A percentile compares a stretch with the other conserved stretches of the same genome.
These are phyloP conservation scores for Curvularia lunata DNA, from an alignment of 2,329 filamentous ascomycete genomes.

Conservation along the genomic window DNA sequence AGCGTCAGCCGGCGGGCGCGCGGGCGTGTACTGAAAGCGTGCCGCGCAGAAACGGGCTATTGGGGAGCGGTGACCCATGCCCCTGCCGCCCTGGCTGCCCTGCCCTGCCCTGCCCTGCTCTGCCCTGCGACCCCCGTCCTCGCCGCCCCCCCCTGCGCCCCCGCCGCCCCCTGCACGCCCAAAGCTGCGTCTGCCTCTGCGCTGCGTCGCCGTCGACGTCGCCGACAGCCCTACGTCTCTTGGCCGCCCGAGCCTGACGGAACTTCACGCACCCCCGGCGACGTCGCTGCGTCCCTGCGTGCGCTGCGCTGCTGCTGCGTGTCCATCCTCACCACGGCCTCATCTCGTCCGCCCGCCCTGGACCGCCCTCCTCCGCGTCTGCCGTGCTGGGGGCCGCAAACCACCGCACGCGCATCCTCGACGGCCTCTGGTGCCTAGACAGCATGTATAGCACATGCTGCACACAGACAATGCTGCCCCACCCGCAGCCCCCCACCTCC, in stretches of 20 bases:
- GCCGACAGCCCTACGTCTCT: slow-evolving; percentile 36
- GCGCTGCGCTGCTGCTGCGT: slow-evolving; percentile 15
- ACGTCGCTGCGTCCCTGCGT: slow-evolving; percentile 30
- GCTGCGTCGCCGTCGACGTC: too few species aligned
- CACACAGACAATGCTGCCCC: too few species aligned
- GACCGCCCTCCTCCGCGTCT: background rate
- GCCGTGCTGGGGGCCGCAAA: slow-evolving; percentile 19
- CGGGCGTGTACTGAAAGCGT: slow-evolving; percentile 26
- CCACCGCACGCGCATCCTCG: slow-evolving; percentile 2
- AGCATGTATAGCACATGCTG: too few species aligned
- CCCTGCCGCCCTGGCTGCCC: background rate
- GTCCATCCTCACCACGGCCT: slow-evolving; percentile 1
- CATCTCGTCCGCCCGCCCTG: background rate
- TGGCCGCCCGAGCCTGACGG: slow-evolving; percentile 20
- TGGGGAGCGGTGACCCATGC: slow-evolving; percentile 34
- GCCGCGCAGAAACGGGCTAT: slow-evolving; percentile 30
- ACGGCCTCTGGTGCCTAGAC: slow-evolving; percentile 3
- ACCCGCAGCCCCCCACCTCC: background rate
- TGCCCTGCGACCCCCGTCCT: slow-evolving; percentile 12
- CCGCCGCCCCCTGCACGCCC: slow-evolving; percentile 17
- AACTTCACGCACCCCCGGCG: slow-evolving; percentile 24
- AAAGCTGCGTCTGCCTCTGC: slow-evolving; percentile 3
- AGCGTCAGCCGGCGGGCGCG: slow-evolving; percentile 32
- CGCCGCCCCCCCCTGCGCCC: slow-evolving; percentile 15
- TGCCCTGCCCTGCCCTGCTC: background rate